A percentile compares a stretch with the other conserved stretches of the same genome.
These are phyloP conservation scores for Iris macrosiphon DNA, from an alignment of 106 monocot genomes.

Conservation along the genomic window DNA sequence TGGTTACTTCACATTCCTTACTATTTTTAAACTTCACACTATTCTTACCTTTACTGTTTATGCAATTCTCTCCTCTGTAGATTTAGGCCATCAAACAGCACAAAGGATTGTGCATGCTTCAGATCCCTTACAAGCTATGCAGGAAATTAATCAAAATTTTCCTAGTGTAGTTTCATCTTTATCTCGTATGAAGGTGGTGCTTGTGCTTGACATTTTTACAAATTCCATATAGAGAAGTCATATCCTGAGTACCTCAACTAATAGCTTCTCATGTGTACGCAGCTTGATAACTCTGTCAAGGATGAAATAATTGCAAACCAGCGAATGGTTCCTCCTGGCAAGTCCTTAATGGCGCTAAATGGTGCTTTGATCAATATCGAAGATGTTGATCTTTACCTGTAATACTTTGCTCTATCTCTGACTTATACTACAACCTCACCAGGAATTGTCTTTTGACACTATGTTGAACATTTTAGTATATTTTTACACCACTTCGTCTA, in stretches of 20 bases:
- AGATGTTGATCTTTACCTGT: conserved; percentile 93
- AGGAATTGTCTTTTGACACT: no score
- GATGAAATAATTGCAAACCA: conserved; percentile 97
- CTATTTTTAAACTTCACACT: no score
- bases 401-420: conserved; percentile 20
- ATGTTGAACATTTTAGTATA: no score
- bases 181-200: conserved; percentile 82
- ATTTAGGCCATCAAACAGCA: conserved; percentile 90
- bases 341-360: conserved; percentile 93
- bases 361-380: conserved; percentile 93
- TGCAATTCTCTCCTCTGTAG: conserved; percentile 22
- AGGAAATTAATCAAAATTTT: conserved; percentile 96
- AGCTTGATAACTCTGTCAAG: conserved; percentile 81
- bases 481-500: no score
- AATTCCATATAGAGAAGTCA: neutral
- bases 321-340: conserved; percentile 95
- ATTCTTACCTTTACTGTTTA: no score
- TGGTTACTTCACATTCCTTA: no score
- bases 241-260: neutral
- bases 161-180: conserved; percentile 90
- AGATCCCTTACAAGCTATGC: conserved; percentile 92
- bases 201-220: no score
- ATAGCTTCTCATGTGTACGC: conserved; percentile 15
- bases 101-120: conserved; percentile 93
- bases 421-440: neutral